phyloP scores from a whole-genome alignment of 177 flowering plant genomes.

The Telopea speciosissima region DNA sequence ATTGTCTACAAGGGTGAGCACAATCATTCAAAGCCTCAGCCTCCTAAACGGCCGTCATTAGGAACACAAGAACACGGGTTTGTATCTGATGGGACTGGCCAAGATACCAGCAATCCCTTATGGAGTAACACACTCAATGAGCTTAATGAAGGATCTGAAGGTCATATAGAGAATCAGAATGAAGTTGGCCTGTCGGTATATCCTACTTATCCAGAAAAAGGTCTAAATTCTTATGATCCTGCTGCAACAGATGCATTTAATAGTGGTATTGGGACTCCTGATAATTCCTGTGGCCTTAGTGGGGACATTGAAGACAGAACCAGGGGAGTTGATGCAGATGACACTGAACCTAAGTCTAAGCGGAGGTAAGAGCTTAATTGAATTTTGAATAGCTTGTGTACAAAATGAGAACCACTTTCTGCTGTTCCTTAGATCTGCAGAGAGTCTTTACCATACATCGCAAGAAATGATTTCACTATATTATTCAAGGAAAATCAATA shows the following conservation, averaged over 20 bases:
- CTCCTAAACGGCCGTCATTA: constrained; percentile 42
- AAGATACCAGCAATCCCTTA: constrained; percentile 24
- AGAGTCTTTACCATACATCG: background rate
- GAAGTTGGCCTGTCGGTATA: constrained; percentile 24
- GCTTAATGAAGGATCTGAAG: constrained; percentile 39
- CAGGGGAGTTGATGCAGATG: constrained; percentile 39
- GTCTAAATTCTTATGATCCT: constrained; percentile 22
- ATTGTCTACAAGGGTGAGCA: constrained; percentile 96
- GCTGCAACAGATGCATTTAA: constrained; percentile 18
- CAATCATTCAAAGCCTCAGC: constrained; percentile 78
- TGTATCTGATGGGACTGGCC: constrained; percentile 32
- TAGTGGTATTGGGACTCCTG: constrained; percentile 33
- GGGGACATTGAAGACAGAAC: constrained; percentile 59
- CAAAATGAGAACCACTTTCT: background rate
- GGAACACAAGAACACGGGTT: constrained; percentile 34
- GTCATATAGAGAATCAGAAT: constrained; percentile 34
- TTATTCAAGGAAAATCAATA: background rate
- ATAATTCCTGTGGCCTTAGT: constrained; percentile 52
- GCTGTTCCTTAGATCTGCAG: background rate
- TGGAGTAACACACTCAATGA: constrained; percentile 25
- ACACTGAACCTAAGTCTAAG: constrained; percentile 54
- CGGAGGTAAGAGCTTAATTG: constrained; percentile 50
- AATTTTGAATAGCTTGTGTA: background rate
- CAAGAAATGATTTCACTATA: background rate
- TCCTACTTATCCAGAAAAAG: constrained; percentile 28